Percentiles rank a stretch among this genome's conserved stretches.
These are phyloP conservation scores for Fusarium temperatum DNA, from an alignment of 2,329 filamentous ascomycete genomes.

Conservation along the genomic window DNA sequence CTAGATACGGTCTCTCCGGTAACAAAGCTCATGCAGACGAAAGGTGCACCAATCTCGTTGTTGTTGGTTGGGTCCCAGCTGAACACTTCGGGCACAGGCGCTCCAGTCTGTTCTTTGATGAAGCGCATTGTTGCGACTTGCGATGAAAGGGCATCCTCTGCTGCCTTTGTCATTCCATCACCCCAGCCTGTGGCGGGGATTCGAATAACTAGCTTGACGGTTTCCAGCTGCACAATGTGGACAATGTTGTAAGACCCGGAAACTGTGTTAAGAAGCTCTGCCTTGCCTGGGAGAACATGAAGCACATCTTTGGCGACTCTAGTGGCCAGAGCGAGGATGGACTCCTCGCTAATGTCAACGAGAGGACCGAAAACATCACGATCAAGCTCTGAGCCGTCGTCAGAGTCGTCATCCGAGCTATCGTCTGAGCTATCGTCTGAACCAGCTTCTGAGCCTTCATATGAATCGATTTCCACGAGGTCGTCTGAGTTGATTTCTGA, in stretches of 20 bases:
- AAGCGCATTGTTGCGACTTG: slow-evolving; percentile 12
- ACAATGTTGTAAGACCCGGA: slow-evolving; percentile 1
- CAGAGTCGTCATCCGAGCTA: background rate
- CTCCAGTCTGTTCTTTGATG: background rate
- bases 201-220: slow-evolving; percentile 14
- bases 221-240: background rate
- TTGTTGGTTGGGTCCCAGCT: background rate
- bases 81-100: background rate
- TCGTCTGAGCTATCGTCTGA: background rate
- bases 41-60: slow-evolving; percentile 1
- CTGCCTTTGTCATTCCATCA: slow-evolving; percentile 15
- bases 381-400: background rate
- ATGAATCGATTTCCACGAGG: background rate
- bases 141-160: slow-evolving; percentile 13
- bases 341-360: background rate
- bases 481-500: background rate
- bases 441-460: background rate
- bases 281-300: background rate
- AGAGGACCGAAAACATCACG: background rate
- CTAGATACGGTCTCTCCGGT: background rate
- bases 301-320: background rate
- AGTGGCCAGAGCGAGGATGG: background rate
- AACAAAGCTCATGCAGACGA: slow-evolving; percentile 1
- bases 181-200: slow-evolving; percentile 17
- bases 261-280: background rate